A percentile compares a stretch with the other conserved stretches of the same genome.
These are phyloP conservation scores for Candida sp. DNA, from an alignment of 1,139 yeast species.

Conservation along the genomic window DNA sequence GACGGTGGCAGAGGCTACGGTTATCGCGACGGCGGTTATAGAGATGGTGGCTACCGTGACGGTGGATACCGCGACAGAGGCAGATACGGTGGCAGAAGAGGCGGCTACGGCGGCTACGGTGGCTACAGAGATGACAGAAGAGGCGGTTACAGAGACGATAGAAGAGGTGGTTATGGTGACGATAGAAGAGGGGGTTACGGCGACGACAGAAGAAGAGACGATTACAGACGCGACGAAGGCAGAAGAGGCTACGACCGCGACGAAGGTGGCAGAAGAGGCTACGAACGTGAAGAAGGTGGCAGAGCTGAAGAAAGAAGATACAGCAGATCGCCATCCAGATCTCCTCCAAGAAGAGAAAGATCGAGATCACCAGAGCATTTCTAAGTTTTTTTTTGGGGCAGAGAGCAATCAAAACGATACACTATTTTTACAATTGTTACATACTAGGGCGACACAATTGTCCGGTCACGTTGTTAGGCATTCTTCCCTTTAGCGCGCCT, in stretches of 20 bases:
- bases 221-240: slow-evolving; percentile 13
- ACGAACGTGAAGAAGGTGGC: slow-evolving; percentile 17
- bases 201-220: slow-evolving; percentile 15
- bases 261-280: slow-evolving; percentile 20
- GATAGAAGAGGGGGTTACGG: slow-evolving; percentile 20
- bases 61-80: slow-evolving; percentile 13
- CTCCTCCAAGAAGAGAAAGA: slow-evolving; percentile 42
- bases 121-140: slow-evolving; percentile 22
- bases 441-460: too few relatives aligned
- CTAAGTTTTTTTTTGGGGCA: neutral
- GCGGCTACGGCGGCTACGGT: slow-evolving; percentile 21
- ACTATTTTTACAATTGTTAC: too few relatives aligned
- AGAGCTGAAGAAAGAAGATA: slow-evolving; percentile 26
- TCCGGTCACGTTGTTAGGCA: too few relatives aligned
- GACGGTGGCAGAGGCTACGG: slow-evolving; percentile 15
- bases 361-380: slow-evolving; percentile 43
- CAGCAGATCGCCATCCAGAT: slow-evolving; percentile 46
- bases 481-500: too few relatives aligned
- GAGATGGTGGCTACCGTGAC: slow-evolving; percentile 11
- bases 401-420: too few relatives aligned
- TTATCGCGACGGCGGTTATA: slow-evolving; percentile 13
- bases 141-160: slow-evolving; percentile 15
- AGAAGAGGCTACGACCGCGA: slow-evolving; percentile 20
- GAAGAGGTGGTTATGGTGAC: slow-evolving; percentile 21
- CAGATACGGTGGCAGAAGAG: slow-evolving; percentile 19